phyloP scores from a whole-genome alignment of 2,329 filamentous ascomycete genomes.

The Falciphora oryzae region DNA sequence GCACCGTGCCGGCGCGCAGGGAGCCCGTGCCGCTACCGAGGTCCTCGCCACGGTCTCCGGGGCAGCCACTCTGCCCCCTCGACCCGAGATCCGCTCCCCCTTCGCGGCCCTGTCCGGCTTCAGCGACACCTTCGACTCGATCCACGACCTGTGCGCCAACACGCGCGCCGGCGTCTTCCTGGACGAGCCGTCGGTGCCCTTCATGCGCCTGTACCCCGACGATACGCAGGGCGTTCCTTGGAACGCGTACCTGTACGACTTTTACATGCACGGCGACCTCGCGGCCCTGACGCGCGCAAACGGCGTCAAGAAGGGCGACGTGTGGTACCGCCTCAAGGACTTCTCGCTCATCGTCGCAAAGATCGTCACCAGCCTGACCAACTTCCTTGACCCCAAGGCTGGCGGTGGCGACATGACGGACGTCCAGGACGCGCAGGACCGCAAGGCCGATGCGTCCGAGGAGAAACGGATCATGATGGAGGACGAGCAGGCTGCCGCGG shows the following conservation, averaged over 20 bases:
- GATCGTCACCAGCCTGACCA: constrained; percentile 59
- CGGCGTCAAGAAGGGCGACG: constrained; percentile 57
- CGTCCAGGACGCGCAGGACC: constrained; percentile 30
- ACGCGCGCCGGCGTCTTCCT: constrained; percentile 66
- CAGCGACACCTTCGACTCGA: constrained; percentile 55
- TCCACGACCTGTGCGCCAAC: constrained; percentile 62
- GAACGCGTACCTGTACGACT: constrained; percentile 69
- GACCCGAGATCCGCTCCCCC: constrained; percentile 48
- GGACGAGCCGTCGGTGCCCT: constrained; percentile 66
- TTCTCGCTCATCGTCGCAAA: constrained; percentile 57
- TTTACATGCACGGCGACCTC: constrained; percentile 67
- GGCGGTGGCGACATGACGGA: constrained; percentile 45
- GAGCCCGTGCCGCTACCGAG: constrained; percentile 5
- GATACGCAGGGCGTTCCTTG: constrained; percentile 42
- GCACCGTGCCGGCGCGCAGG: constrained; percentile 33
- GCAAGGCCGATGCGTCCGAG: constrained; percentile 13
- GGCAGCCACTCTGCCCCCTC: neutral
- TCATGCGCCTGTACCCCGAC: constrained; percentile 55
- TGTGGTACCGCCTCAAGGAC: constrained; percentile 67
- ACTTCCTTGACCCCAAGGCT: constrained; percentile 46
- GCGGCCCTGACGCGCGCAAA: constrained; percentile 58
- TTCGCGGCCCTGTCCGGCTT: constrained; percentile 69
- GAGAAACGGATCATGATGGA: neutral
- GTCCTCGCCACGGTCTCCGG: neutral
- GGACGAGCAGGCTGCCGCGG: constrained; percentile 36